These are phyloP conservation scores for Xylariales sp. DNA, from an alignment of 2,329 filamentous ascomycete species.

Conservation along the genomic window DNA sequence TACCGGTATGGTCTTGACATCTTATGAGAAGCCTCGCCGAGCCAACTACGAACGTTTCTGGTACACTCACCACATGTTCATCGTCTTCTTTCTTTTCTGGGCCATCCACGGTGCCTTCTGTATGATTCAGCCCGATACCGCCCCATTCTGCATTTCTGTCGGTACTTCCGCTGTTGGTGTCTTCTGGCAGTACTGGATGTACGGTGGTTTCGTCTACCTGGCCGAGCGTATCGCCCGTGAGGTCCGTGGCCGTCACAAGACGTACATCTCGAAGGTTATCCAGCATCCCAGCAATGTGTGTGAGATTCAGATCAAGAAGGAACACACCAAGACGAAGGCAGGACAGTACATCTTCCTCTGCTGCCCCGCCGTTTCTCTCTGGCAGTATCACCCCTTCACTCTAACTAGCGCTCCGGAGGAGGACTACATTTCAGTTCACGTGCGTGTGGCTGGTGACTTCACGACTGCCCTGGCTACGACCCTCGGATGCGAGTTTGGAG, in stretches of 20 bases:
- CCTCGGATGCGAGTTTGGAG: conserved; percentile 71
- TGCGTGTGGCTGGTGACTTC: conserved; percentile 80
- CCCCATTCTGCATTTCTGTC: conserved; percentile 70
- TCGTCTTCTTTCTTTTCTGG: conserved; percentile 88
- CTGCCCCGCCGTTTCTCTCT: conserved; percentile 79
- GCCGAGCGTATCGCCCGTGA: conserved; percentile 76
- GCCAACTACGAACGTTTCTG: conserved; percentile 88
- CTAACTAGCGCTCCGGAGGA: conserved; percentile 84
- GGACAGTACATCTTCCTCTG: conserved; percentile 89
- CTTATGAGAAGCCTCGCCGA: conserved; percentile 70
- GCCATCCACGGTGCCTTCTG: conserved; percentile 85
- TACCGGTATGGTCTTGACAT: conserved; percentile 75
- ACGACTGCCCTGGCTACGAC: conserved; percentile 65
- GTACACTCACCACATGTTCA: conserved; percentile 86
- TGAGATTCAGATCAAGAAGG: conserved; percentile 91
- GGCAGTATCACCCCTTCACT: conserved; percentile 87
- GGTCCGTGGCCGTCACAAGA: conserved; percentile 75
- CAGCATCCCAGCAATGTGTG: conserved; percentile 86
- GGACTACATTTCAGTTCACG: conserved; percentile 84
- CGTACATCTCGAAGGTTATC: conserved; percentile 83
- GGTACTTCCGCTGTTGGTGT: conserved; percentile 65
- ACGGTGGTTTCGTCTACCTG: conserved; percentile 75
- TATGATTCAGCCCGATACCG: conserved; percentile 83
- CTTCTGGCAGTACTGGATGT: conserved; percentile 90
- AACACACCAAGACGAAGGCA: conserved; percentile 74